Percentiles rank a stretch among this genome's conserved stretches.
Conservation (phyloP, 176 grass and related monocot genomes). For the Lolium rigidum region DNA sequence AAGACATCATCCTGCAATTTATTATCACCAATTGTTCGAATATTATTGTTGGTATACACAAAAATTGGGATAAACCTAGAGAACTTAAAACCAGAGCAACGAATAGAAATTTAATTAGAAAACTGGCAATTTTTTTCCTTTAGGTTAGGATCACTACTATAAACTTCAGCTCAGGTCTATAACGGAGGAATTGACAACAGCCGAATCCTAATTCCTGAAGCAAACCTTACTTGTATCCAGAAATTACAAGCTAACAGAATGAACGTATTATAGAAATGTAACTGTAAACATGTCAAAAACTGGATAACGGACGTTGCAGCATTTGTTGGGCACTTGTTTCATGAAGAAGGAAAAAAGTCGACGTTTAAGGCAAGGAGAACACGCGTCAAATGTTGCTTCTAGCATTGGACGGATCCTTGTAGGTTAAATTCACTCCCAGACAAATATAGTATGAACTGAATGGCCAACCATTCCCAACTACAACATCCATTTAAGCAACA, state of each 20-base stretch:
- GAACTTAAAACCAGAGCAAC: not conserved
- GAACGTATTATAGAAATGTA: slow-evolving; percentile 17
- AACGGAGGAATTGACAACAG: slow-evolving; percentile 1
- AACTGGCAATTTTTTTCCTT: not conserved
- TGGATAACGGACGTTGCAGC: not conserved
- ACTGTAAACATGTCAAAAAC: slow-evolving; percentile 6
- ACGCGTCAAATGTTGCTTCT: not conserved
- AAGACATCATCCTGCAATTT: slow-evolving; percentile 93
- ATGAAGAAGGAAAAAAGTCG: not conserved
- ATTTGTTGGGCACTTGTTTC: slow-evolving; percentile 19
- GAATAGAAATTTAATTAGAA: slow-evolving; percentile 8
- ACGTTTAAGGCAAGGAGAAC: slow-evolving; percentile 3
- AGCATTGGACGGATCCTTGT: not conserved
- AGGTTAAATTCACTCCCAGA: slow-evolving; percentile 10
- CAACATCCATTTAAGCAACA: slow-evolving; percentile 5
- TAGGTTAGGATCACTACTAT: not conserved
- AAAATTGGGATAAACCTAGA: not conserved
- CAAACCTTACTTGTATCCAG: not conserved
- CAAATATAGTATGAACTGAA: slow-evolving; percentile 47
- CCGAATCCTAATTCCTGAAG: not conserved
- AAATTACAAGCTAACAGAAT: slow-evolving; percentile 19
- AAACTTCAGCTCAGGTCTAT: not conserved
- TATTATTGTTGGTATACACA: not conserved
- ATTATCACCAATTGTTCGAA: slow-evolving; percentile 9
- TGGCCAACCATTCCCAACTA: not conserved